These are phyloP conservation scores for Pulveroboletus ravenelii DNA, from an alignment of 768 basidiomycete species.

Conservation along the genomic window DNA sequence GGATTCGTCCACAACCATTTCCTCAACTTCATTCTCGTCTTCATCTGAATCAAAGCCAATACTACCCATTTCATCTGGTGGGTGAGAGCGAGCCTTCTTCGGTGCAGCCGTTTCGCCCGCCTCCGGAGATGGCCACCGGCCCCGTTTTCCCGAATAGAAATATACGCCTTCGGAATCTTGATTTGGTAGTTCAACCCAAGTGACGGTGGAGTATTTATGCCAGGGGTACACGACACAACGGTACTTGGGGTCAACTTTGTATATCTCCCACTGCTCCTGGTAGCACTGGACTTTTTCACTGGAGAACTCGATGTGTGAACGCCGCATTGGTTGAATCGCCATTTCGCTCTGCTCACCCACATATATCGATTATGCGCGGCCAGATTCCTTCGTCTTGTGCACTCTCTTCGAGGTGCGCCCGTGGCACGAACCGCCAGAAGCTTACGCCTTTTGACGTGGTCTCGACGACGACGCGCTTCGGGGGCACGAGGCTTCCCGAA, in stretches of 20 bases:
- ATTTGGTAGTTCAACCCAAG: constrained; percentile 13
- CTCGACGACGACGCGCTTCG: constrained; percentile 75
- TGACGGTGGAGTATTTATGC: constrained; percentile 32
- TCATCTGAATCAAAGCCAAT: constrained; percentile 34
- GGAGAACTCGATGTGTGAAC: constrained; percentile 12
- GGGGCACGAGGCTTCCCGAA: constrained; percentile 45
- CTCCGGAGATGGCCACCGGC: constrained; percentile 25
- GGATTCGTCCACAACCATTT: constrained; percentile 43
- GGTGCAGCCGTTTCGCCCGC: constrained; percentile 7
- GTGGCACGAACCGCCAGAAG: constrained; percentile 76
- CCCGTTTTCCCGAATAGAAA: constrained; percentile 24
- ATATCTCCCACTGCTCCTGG: constrained; percentile 83
- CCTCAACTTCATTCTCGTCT: constrained; percentile 45
- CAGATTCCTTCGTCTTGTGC: constrained; percentile 64
- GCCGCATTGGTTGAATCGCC: not conserved
- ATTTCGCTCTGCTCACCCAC: constrained; percentile 49
- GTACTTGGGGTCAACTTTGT: constrained; percentile 76
- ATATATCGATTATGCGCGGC: constrained; percentile 63
- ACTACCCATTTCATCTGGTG: constrained; percentile 17
- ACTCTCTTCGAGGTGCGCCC: constrained; percentile 53
- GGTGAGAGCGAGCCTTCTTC: constrained; percentile 26
- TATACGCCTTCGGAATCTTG: constrained; percentile 6
- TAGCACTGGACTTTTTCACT: constrained; percentile 50
- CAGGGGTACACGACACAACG: constrained; percentile 52
- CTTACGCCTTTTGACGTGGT: constrained; percentile 49